Base-by-base conservation (phyloP, 225 moss, liverwort and hornwort genomes). In the Sphagnum contortum region DNA sequence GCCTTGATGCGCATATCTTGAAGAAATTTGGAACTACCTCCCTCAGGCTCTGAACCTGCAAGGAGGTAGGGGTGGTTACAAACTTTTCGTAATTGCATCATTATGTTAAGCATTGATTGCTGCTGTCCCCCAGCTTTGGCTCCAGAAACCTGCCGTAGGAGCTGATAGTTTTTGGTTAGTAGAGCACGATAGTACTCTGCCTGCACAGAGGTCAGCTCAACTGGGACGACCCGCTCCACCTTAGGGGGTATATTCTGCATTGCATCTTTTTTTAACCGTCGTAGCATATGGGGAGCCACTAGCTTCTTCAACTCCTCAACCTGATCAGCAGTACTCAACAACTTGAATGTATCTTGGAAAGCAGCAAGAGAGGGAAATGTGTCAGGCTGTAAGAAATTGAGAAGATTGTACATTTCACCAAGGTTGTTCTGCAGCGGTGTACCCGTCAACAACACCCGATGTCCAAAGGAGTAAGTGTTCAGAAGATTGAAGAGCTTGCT, bases 51-150 rank as follows among this genome's bases (percentile, higher is more conserved):
- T 45, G 70, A 79, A 62, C 83, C 96, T 55, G 73, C 49, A 56
- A 93, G 82, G 62, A 98, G 85, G 64, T 87, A 84, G 14, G 96
- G 96, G 70, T 98, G 96, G 68, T 87, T 91, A 73, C 93, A 98
- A 66, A 93, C 82, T 72, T 92, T 86, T 48, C 87, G 77, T 66
- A 98, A 55, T 69, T 98, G 87, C 92, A 85, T 84, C 55, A 98
- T 73, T 47, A 98, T 70, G 64, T 84, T 78, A 55, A 92, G 80
- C 92, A 98, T 76, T 47, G 82, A 67, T 44, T 87, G 77, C 62
- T 75, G 77, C 71, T 82, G 87, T 60, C 81, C 80, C 61, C 81
- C 87, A 50, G 60, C 44, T 14, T 72, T 74, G 50, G 64, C 64
- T 56, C 72, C 61, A 48, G 56, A 55, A 49, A 57, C 76, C 66